phyloP scores from a whole-genome alignment of 805 yeast genomes.

The Blastobotrys americana region DNA sequence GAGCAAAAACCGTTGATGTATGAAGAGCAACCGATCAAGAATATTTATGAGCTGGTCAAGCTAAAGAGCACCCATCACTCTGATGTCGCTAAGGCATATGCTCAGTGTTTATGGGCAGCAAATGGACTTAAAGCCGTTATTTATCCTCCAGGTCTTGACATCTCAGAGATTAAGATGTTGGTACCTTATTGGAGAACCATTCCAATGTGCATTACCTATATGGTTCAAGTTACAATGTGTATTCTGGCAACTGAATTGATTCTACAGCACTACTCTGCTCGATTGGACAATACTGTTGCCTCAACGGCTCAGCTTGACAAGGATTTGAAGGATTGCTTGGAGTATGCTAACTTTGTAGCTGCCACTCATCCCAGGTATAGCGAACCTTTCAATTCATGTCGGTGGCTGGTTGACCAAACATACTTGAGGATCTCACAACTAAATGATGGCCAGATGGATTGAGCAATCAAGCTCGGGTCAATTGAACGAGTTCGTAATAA shows the following conservation, averaged over 20 bases:
- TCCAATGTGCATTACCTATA: neutral
- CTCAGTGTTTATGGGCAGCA: constrained; percentile 3
- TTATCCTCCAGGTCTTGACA: neutral
- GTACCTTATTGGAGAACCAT: constrained; percentile 1
- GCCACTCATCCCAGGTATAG: neutral
- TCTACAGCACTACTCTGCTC: neutral
- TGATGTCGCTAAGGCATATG: neutral
- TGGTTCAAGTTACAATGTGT: neutral
- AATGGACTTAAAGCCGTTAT: neutral
- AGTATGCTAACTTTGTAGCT: neutral
- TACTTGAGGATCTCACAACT: neutral
- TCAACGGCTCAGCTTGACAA: neutral
- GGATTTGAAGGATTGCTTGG: neutral
- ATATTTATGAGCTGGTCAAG: neutral
- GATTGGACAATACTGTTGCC: neutral
- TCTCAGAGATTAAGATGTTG: neutral
- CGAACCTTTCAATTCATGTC: neutral
- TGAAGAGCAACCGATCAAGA: neutral
- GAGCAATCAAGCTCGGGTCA: too few species aligned
- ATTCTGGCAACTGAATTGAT: neutral
- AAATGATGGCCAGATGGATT: too few species aligned
- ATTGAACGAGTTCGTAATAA: too few species aligned
- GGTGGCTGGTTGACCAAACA: neutral
- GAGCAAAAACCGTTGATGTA: neutral
- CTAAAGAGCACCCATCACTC: neutral